Evolutionary conservation across 108 stramenopile species (phyloP).

Genomic region (Cyclotella baltica): DNA sequence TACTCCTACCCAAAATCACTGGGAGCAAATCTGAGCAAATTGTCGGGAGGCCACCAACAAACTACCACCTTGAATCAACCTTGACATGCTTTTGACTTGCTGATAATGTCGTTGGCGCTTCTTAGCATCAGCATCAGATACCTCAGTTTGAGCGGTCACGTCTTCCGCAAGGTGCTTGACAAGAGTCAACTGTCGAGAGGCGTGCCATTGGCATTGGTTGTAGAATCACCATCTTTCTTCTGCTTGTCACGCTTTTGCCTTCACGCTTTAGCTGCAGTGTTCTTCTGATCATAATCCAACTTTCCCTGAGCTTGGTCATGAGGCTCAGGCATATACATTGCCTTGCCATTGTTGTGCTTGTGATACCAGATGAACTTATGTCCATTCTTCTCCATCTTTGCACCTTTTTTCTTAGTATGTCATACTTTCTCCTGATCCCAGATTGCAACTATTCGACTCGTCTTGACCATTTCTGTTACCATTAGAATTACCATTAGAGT

Average conservation of each 20-base stretch:
- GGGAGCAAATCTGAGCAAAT: too few relatives aligned
- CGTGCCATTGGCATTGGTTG: neutral
- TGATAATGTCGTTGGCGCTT: neutral
- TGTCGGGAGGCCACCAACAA: too few relatives aligned
- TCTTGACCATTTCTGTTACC: neutral
- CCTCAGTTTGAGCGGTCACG: neutral
- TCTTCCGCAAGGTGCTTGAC: neutral
- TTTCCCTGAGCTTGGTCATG: conserved; percentile 20
- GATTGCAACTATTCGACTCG: neutral
- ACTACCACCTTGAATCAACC: too few relatives aligned
- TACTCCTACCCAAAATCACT: too few relatives aligned
- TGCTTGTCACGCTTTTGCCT: neutral
- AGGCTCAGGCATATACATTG: conserved; percentile 14
- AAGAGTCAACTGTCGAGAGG: neutral
- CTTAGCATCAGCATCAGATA: neutral
- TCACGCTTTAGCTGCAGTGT: neutral
- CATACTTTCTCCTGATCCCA: neutral
- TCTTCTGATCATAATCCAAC: neutral
- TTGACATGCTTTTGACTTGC: conserved; percentile 5
- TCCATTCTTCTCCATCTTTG: neutral
- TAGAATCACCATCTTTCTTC: neutral
- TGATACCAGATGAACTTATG: conserved; percentile 1
- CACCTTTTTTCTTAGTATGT: conserved; percentile 1
- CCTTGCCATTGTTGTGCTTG: conserved; percentile 2
- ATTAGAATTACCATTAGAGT: too few relatives aligned